Evolutionary conservation across 2,329 filamentous ascomycete species (phyloP).

Genomic region (Juglanconis oblonga): DNA sequence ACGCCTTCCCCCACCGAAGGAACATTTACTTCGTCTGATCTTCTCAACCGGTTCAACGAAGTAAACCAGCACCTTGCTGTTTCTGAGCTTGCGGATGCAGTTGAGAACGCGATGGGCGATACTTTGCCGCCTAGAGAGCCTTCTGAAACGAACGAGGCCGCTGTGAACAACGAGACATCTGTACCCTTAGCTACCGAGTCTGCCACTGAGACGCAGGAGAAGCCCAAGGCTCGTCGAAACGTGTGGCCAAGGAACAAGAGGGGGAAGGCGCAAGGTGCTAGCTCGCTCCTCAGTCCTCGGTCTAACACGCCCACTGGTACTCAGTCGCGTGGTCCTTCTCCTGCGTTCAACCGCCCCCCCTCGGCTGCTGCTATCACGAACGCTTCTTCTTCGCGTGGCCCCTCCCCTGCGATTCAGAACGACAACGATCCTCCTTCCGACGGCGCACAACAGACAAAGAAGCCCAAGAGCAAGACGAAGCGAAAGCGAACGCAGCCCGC

Average conservation of each 20-base stretch:
- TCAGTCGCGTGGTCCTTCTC: neutral
- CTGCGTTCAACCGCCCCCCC: neutral
- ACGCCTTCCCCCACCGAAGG: neutral
- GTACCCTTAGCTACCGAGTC: neutral
- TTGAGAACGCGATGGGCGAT: neutral
- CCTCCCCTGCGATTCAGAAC: neutral
- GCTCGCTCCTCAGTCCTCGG: neutral
- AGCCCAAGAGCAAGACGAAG: constrained; percentile 13
- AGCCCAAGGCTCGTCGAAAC: neutral
- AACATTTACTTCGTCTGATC: neutral
- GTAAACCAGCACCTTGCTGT: neutral
- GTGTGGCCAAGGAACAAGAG: constrained; percentile 2
- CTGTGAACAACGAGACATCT: neutral
- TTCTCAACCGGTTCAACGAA: neutral
- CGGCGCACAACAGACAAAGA: neutral
- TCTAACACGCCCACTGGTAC: neutral
- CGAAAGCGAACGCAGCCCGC: neutral
- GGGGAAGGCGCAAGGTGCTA: constrained; percentile 1
- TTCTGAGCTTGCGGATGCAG: too few species aligned
- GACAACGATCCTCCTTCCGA: neutral
- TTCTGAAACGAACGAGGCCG: neutral
- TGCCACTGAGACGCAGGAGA: neutral
- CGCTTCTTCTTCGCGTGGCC: neutral
- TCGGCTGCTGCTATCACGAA: neutral
- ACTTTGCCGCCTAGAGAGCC: neutral